phyloP scores from a whole-genome alignment of 257 asterid genomes.

The Plectranthus barbatus region DNA sequence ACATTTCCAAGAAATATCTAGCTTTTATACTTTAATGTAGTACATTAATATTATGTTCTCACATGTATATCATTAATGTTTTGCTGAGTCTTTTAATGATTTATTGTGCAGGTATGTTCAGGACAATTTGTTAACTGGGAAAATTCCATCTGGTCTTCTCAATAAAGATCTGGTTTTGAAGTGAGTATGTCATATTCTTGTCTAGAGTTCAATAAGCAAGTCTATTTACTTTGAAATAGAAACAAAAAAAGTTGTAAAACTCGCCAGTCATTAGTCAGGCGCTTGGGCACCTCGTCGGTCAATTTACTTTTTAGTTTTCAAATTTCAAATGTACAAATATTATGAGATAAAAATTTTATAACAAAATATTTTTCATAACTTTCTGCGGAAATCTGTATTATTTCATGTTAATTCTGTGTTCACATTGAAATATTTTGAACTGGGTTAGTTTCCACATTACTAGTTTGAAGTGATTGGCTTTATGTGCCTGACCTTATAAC shows the following conservation, averaged over 20 bases:
- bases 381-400: not conserved
- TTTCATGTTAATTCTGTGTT: not conserved
- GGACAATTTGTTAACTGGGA: conserved; percentile 68
- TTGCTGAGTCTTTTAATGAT: conserved; percentile 5
- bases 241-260: not conserved
- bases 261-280: too few species aligned
- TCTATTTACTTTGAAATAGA: not conserved
- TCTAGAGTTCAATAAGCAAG: not conserved
- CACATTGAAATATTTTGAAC: not conserved
- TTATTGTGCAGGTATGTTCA: conserved; percentile 70
- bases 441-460: not conserved
- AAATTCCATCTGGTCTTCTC: conserved; percentile 60
- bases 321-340: too few species aligned
- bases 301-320: too few species aligned
- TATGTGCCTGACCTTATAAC: not conserved
- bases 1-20: not conserved
- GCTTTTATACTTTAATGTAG: not conserved
- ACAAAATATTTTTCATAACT: not conserved
- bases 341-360: too few species aligned
- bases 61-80: not conserved
- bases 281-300: too few species aligned
- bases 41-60: not conserved
- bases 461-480: not conserved
- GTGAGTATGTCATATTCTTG: conserved; percentile 39
- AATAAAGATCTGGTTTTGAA: conserved; percentile 51